phyloP scores from a whole-genome alignment of 345 rosid species.

The Dimocarpus longan region DNA sequence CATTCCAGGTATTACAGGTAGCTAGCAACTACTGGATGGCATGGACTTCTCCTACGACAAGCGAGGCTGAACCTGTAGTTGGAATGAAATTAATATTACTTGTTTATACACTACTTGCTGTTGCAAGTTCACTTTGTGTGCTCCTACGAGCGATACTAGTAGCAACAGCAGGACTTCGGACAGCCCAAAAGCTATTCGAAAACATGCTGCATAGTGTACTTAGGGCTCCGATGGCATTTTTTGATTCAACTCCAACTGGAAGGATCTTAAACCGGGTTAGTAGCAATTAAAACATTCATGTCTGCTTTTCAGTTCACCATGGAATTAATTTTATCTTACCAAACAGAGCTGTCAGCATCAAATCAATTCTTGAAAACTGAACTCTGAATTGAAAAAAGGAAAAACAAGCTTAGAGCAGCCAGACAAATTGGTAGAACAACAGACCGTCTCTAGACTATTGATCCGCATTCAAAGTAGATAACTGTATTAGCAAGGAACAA shows the following conservation, averaged over 20 bases:
- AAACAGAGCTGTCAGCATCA: not conserved
- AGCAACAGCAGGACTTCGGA: slow-evolving; percentile 68
- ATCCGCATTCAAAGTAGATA: too few species aligned
- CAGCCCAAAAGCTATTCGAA: slow-evolving; percentile 76
- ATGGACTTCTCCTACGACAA: slow-evolving; percentile 79
- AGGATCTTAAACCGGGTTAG: slow-evolving; percentile 92
- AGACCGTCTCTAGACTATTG: too few species aligned
- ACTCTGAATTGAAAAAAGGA: not conserved
- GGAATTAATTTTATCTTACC: not conserved
- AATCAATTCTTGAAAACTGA: too few species aligned
- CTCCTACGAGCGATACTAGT: slow-evolving; percentile 66
- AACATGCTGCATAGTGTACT: slow-evolving; percentile 73
- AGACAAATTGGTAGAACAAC: not conserved
- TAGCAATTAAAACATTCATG: not conserved
- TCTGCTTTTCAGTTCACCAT: not conserved
- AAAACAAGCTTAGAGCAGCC: not conserved
- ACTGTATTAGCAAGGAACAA: too few species aligned
- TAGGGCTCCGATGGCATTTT: slow-evolving; percentile 91
- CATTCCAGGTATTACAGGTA: slow-evolving; percentile 78
- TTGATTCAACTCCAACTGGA: slow-evolving; percentile 94
- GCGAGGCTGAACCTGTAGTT: slow-evolving; percentile 47
- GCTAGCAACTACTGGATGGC: slow-evolving; percentile 98
- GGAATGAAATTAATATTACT: slow-evolving; percentile 63
- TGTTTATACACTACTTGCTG: slow-evolving; percentile 67
- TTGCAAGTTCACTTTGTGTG: slow-evolving; percentile 72